Evolutionary conservation across 2,329 filamentous ascomycete species (phyloP), one percentile per base, ranked within the genome.

Genomic region (Venturia asperata): DNA sequence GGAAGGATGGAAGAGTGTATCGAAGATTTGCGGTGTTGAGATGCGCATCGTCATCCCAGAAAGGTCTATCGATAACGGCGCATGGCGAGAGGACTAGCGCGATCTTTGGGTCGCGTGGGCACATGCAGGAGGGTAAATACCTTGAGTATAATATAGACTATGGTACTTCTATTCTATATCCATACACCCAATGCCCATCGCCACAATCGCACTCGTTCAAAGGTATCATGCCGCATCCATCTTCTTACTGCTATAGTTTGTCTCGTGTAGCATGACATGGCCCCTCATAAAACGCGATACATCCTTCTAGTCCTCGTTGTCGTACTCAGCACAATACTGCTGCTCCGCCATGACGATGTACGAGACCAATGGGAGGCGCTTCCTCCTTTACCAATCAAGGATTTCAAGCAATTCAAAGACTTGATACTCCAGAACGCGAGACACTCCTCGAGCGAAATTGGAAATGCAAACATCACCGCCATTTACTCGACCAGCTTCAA

Each of bases 361-460:
- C 21, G 42, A 19, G 34, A 52, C 24, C 45, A 21, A 17, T 63
- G 43, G 61, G 37, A 41, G 10, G 49, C 43, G 24, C 30, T 56
- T 24, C 47, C 37, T 42, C 43, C 17, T 52, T 47, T 30, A 1
- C 34, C 7, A 27, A 62, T 63, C 42, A 47, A 63, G 17, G 61
- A 52, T 17, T 52, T 43, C 21, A 65, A 17, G 27, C 55, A 43
- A 27, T 37, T 65, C 56, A 62, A 67, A 67, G 47, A 64, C 55
- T 30, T 42, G 52, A 19, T 58, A 37, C 30, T 58, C 15, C 30
- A 37, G 30, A 37, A 58, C 67, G 30, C 64, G 62, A 47, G 39
- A 61, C 61, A 3, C 73, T 74, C 67, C 67, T 71, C 42, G 5
- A 43, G 41, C 1, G 37, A 9, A 7, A 11, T 19, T 17, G 42